phyloP scores from a whole-genome alignment of 1,139 yeast genomes.

The Yamadazyma pseudoaaseri region DNA sequence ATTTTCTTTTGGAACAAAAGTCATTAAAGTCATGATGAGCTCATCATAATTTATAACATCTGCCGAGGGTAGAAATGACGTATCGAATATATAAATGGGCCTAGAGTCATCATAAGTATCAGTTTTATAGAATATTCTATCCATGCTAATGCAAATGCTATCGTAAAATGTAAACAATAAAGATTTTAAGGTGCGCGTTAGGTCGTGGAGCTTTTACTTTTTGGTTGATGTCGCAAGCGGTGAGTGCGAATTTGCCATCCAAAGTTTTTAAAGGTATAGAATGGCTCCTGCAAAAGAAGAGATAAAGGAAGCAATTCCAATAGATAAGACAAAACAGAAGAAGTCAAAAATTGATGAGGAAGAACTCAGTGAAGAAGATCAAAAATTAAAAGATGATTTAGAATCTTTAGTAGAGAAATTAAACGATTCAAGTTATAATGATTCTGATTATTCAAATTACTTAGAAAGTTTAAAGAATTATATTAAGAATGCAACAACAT shows the following conservation, averaged over 20 bases:
- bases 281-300: slow-evolving; percentile 8
- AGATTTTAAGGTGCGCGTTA: slow-evolving; percentile 1
- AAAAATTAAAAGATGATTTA: slow-evolving; percentile 80
- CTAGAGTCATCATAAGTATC: slow-evolving; percentile 50
- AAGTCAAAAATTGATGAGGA: slow-evolving; percentile 49
- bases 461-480: slow-evolving; percentile 69
- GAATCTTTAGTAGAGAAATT: slow-evolving; percentile 85
- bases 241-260: slow-evolving; percentile 7
- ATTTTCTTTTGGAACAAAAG: slow-evolving; percentile 51
- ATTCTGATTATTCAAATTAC: slow-evolving; percentile 53
- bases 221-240: no score
- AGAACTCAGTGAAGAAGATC: slow-evolving; percentile 92
- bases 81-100: slow-evolving; percentile 73
- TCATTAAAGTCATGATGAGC: slow-evolving; percentile 39
- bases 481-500: slow-evolving; percentile 90
- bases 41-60: slow-evolving; percentile 40
- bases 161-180: slow-evolving; percentile 5
- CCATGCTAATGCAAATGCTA: slow-evolving; percentile 38
- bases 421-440: slow-evolving; percentile 40
- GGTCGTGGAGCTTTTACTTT: no score
- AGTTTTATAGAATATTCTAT: slow-evolving; percentile 58
- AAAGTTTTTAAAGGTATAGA: slow-evolving; percentile 1
- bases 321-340: slow-evolving; percentile 14
- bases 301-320: slow-evolving; percentile 1
- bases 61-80: slow-evolving; percentile 70